These are phyloP conservation scores for Calonectria ilicicola DNA, from an alignment of 2,329 filamentous ascomycete species.

Conservation along the genomic window DNA sequence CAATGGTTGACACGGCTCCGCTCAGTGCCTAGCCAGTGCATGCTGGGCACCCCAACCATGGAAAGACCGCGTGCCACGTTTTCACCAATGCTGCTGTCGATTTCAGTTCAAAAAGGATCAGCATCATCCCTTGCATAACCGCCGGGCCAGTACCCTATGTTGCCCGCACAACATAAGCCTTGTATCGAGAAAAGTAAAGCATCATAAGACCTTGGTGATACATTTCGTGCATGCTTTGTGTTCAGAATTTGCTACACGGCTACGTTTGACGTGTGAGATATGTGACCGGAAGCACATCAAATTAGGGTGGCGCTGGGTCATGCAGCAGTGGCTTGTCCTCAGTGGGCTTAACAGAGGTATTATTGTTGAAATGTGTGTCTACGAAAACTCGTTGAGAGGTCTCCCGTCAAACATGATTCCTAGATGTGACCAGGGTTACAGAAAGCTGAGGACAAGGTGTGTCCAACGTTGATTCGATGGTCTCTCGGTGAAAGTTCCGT, in stretches of 20 bases:
- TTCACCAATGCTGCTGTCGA: slow-evolving; percentile 1
- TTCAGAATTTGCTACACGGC: not conserved
- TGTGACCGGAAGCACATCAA: slow-evolving; percentile 18
- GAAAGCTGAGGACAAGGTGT: slow-evolving; percentile 12
- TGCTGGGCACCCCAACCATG: not conserved
- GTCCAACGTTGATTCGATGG: slow-evolving; percentile 1
- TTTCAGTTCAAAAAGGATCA: not conserved
- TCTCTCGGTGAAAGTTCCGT: slow-evolving; percentile 9
- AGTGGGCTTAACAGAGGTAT: slow-evolving; percentile 9
- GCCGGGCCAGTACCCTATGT: not conserved
- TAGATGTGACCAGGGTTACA: not conserved
- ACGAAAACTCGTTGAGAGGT: not conserved
- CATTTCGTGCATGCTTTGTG: not conserved
- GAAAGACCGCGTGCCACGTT: slow-evolving; percentile 12
- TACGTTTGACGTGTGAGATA: slow-evolving; percentile 14
- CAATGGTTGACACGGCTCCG: slow-evolving; percentile 17
- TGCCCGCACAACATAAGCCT: slow-evolving; percentile 7
- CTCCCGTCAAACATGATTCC: not conserved
- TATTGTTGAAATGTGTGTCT: slow-evolving; percentile 7
- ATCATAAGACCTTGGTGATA: slow-evolving; percentile 11
- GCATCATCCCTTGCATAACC: slow-evolving; percentile 8
- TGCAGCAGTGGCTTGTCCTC: slow-evolving; percentile 19
- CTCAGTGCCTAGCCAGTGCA: slow-evolving; percentile 1
- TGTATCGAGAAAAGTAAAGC: slow-evolving; percentile 10
- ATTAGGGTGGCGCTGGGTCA: slow-evolving; percentile 12